These are phyloP conservation scores for Plantago coronopus DNA, from an alignment of 305 asterid species.

Conservation along the genomic window DNA sequence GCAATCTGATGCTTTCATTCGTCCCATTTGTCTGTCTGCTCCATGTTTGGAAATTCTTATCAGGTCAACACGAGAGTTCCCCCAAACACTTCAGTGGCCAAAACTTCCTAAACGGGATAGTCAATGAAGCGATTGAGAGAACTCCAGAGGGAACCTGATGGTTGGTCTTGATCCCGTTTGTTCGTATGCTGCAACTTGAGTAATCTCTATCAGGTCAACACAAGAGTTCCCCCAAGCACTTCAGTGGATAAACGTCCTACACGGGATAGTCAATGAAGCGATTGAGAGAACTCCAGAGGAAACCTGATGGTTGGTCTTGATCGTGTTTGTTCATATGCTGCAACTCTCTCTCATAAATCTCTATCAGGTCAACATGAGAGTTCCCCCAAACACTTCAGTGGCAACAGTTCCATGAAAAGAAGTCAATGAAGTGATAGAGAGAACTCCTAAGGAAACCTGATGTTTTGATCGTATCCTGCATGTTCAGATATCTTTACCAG, in stretches of 20 bases:
- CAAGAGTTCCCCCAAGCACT: slow-evolving; percentile 50
- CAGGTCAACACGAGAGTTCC: slow-evolving; percentile 9
- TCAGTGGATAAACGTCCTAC: slow-evolving; percentile 22
- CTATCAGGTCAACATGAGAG: not conserved
- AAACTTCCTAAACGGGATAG: not conserved
- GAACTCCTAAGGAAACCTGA: not conserved
- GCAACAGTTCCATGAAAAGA: not conserved
- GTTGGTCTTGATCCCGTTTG: no score
- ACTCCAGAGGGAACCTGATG: not conserved
- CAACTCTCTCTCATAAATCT: not conserved
- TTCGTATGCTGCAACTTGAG: no score
- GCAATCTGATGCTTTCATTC: not conserved
- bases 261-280: slow-evolving; percentile 32
- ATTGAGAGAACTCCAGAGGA: slow-evolving; percentile 38
- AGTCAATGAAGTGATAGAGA: slow-evolving; percentile 1
- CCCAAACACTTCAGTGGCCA: slow-evolving; percentile 8
- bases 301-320: slow-evolving; percentile 19
- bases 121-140: slow-evolving; percentile 1
- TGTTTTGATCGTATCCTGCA: not conserved
- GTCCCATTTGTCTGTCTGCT: no score
- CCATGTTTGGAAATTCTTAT: not conserved
- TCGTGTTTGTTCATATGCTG: slow-evolving; percentile 9
- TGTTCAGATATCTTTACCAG: slow-evolving; percentile 20
- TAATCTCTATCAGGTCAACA: no score
- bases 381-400: slow-evolving; percentile 9